Evolutionary conservation across 202 grass and related monocot species (phyloP).

Genomic region (Bolboschoenoplectus hybrid): DNA sequence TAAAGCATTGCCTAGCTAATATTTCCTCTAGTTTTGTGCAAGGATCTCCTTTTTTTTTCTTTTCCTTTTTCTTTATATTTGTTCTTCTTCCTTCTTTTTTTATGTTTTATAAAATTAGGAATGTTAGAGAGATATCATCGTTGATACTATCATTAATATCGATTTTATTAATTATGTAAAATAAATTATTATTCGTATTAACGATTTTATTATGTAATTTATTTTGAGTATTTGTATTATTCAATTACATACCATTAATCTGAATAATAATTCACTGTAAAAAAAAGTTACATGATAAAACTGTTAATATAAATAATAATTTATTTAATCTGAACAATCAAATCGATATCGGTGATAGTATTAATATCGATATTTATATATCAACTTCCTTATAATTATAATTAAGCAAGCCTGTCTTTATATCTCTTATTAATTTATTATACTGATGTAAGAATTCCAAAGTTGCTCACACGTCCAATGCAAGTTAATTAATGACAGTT

Average conservation of each 20-base stretch:
- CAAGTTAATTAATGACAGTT: slow-evolving; percentile 33
- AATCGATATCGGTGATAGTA: no score
- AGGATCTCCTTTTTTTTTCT: not conserved
- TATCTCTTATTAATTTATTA: slow-evolving; percentile 8
- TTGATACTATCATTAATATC: no score
- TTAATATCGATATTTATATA: no score
- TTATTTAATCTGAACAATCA: no score
- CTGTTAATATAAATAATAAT: no score
- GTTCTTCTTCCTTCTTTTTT: slow-evolving; percentile 3
- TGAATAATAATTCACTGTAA: no score
- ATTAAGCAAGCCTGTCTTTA: slow-evolving; percentile 11
- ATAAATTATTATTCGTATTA: no score
- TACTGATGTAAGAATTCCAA: not conserved
- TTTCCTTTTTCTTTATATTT: not conserved
- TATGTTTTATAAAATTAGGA: not conserved
- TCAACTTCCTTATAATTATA: no score
- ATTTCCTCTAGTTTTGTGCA: slow-evolving; percentile 18
- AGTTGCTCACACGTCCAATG: slow-evolving; percentile 30
- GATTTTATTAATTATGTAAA: not conserved
- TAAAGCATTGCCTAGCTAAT: slow-evolving; percentile 14
- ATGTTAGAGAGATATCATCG: not conserved
- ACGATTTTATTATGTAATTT: no score
- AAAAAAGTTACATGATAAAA: no score
- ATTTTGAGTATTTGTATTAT: no score
- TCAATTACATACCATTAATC: no score